These are phyloP conservation scores for Fusarium clavum DNA, from an alignment of 2,329 filamentous ascomycete species.

Conservation along the genomic window DNA sequence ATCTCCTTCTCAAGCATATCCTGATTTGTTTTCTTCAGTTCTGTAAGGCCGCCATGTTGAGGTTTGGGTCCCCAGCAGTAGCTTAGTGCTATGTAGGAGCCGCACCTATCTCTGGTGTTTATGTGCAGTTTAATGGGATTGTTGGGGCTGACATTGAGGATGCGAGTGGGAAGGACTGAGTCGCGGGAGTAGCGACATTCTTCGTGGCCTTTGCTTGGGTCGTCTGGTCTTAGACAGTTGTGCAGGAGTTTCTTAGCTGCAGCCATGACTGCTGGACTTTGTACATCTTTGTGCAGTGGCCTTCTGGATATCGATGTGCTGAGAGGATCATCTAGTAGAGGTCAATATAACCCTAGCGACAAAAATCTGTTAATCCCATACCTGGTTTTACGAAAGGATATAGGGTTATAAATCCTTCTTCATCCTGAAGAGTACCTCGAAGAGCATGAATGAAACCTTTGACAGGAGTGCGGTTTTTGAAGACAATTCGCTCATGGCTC, in stretches of 20 bases:
- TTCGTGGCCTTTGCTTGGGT: fast-evolving
- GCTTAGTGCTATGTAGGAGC: not conserved
- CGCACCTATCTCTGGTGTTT: fast-evolving
- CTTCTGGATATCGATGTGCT: fast-evolving
- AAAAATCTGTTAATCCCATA: too few species aligned
- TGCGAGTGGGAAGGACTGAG: fast-evolving
- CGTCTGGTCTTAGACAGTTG: fast-evolving
- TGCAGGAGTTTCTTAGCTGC: fast-evolving
- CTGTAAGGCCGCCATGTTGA: fast-evolving
- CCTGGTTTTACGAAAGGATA: too few species aligned
- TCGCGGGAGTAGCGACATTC: conserved; percentile 6
- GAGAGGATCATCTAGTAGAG: not conserved
- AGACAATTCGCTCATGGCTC: fast-evolving
- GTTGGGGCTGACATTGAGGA: fast-evolving
- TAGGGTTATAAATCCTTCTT: fast-evolving
- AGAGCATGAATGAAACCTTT: fast-evolving
- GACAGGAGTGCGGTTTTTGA: not conserved
- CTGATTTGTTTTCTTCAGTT: fast-evolving
- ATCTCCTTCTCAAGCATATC: fast-evolving
- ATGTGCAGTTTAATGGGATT: not conserved
- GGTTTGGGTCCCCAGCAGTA: conserved; percentile 1
- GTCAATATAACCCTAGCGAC: too few species aligned
- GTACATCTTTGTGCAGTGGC: not conserved
- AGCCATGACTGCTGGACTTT: fast-evolving
- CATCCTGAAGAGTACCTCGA: fast-evolving